Evolutionary conservation across 2,329 filamentous ascomycete species (phyloP).

Genomic region (Aureobasidium sp.): DNA sequence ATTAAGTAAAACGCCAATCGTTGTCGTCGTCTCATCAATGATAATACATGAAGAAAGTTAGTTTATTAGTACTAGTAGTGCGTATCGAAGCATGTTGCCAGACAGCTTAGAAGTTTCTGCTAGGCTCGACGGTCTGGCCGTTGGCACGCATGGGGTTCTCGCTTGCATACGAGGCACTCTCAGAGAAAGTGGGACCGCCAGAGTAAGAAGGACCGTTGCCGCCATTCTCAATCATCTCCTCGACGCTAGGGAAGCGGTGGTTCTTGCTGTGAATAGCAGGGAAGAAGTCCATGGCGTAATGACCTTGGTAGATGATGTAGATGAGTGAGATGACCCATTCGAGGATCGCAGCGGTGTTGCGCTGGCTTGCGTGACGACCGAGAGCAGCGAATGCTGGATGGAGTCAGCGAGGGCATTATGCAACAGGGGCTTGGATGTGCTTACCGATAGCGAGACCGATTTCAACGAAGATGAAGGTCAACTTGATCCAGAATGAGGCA

Average conservation of each 20-base stretch:
- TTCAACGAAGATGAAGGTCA: conserved; percentile 76
- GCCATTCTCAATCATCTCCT: conserved; percentile 35
- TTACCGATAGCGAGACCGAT: conserved; percentile 57
- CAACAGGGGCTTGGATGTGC: not conserved
- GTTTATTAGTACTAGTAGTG: conserved; percentile 8
- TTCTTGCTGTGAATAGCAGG: conserved; percentile 63
- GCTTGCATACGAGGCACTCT: conserved; percentile 21
- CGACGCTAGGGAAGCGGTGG: conserved; percentile 27
- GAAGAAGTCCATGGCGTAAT: conserved; percentile 79
- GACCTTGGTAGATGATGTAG: conserved; percentile 81
- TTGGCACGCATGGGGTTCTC: conserved; percentile 20
- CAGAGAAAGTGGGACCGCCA: conserved; percentile 28
- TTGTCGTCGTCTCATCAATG: conserved; percentile 4
- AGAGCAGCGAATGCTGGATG: conserved; percentile 56
- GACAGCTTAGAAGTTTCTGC: conserved; percentile 18
- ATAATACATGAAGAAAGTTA: conserved; percentile 9
- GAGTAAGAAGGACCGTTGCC: conserved; percentile 24
- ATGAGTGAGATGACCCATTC: conserved; percentile 77
- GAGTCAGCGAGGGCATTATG: not conserved
- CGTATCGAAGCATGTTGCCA: not conserved
- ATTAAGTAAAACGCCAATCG: not conserved
- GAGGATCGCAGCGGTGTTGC: conserved; percentile 66
- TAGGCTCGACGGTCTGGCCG: conserved; percentile 12
- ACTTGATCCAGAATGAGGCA: conserved; percentile 79
- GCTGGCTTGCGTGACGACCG: conserved; percentile 38